These are phyloP conservation scores for Fusarium fujikuroi DNA, from an alignment of 2,329 filamentous ascomycete genomes.

Conservation along the genomic window DNA sequence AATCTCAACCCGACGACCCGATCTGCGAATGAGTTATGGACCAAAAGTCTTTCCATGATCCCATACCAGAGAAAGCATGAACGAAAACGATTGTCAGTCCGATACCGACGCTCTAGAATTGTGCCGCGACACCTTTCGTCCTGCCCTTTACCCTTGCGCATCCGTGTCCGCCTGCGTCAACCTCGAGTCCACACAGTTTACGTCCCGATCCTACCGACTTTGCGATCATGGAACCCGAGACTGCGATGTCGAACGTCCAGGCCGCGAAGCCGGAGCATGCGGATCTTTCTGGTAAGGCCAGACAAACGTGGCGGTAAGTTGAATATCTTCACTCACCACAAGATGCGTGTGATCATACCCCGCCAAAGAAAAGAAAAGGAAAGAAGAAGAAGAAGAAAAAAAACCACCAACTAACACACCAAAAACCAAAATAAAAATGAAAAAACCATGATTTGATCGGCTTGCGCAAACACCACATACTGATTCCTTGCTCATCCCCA, in stretches of 20 bases:
- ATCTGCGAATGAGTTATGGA: constrained; percentile 50
- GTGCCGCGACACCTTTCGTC: constrained; percentile 27
- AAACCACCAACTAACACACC: background rate
- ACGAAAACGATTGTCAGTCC: constrained; percentile 44
- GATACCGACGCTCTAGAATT: constrained; percentile 37
- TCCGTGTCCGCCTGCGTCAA: background rate
- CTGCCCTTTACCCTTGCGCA: constrained; percentile 20
- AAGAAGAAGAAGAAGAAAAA: background rate
- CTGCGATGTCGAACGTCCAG: constrained; percentile 17
- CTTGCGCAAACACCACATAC: constrained; percentile 15
- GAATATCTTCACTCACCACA: constrained; percentile 1
- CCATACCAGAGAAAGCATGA: constrained; percentile 50
- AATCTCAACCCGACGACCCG: constrained; percentile 34
- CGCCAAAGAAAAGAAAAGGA: background rate
- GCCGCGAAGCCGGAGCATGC: constrained; percentile 31
- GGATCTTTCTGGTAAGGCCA: constrained; percentile 46
- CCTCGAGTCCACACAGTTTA: constrained; percentile 21
- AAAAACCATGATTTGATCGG: background rate
- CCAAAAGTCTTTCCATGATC: constrained; percentile 46
- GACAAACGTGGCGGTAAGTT: constrained; percentile 55
- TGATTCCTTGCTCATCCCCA: constrained; percentile 1
- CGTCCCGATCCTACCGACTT: constrained; percentile 13
- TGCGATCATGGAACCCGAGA: constrained; percentile 40
- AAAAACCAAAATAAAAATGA: background rate
- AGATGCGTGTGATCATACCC: constrained; percentile 1